phyloP scores from a whole-genome alignment of 441 rosid genomes.

The Kokia cookei region DNA sequence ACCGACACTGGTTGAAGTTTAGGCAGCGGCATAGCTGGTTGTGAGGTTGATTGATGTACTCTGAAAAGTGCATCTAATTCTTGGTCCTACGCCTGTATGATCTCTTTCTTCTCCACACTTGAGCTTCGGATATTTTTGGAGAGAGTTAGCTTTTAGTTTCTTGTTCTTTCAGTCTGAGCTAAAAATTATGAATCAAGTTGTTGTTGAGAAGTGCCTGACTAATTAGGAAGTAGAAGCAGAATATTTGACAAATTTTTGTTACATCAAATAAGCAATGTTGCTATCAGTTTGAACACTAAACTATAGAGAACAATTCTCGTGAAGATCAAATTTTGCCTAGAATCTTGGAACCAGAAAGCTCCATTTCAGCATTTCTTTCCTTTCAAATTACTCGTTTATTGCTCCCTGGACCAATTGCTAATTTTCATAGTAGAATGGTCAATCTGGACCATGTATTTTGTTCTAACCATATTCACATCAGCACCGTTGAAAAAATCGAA shows the following conservation, averaged over 20 bases:
- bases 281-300: neutral
- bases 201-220: too few relatives aligned
- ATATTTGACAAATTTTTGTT: neutral
- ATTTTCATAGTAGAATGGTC: neutral
- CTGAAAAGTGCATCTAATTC: neutral
- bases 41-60: constrained; percentile 19
- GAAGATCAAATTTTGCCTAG: neutral
- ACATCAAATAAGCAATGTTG: neutral
- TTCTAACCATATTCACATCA: neutral
- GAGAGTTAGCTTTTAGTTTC: too few relatives aligned
- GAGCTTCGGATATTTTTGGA: too few relatives aligned
- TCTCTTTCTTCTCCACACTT: neutral
- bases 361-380: neutral
- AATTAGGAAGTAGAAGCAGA: neutral
- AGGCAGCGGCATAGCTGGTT: neutral
- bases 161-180: too few relatives aligned
- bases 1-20: neutral
- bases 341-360: neutral
- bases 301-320: neutral
- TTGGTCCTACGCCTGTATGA: too few relatives aligned
- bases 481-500: too few relatives aligned
- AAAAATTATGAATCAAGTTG: too few relatives aligned
- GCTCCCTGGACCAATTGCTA: neutral
- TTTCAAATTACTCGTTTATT: neutral
- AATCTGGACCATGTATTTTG: neutral